Conservation (phyloP, 1,139 yeast species). For the Protomyces lactucae-debilis region DNA sequence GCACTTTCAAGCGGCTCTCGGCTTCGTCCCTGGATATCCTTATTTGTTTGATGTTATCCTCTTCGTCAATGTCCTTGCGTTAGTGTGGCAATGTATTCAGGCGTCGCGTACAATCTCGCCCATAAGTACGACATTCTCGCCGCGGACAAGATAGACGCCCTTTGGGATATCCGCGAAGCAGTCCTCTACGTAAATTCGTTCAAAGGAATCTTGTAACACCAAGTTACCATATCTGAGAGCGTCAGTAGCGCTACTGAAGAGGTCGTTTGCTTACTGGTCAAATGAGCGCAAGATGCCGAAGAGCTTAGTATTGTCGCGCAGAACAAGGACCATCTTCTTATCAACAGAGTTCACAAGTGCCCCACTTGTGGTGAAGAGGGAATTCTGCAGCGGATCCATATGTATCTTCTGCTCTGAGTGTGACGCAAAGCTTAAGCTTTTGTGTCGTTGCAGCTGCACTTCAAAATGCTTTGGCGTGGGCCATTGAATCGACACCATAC, state of each 20-base stretch:
- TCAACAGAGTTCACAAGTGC: slow-evolving; percentile 93
- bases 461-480: no score
- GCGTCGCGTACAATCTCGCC: slow-evolving; percentile 58
- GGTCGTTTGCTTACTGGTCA: slow-evolving; percentile 65
- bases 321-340: slow-evolving; percentile 69
- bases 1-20: slow-evolving; percentile 42
- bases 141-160: slow-evolving; percentile 86
- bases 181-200: slow-evolving; percentile 65
- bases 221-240: slow-evolving; percentile 56
- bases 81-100: not conserved
- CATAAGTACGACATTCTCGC: slow-evolving; percentile 93
- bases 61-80: slow-evolving; percentile 65
- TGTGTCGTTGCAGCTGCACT: not conserved
- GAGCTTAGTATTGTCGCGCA: slow-evolving; percentile 84
- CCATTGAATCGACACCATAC: no score
- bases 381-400: slow-evolving; percentile 22
- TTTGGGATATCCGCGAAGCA: slow-evolving; percentile 68
- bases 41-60: slow-evolving; percentile 60
- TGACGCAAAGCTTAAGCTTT: not conserved
- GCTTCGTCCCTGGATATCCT: slow-evolving; percentile 63
- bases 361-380: slow-evolving; percentile 87
- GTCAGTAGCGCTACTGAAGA: not conserved
- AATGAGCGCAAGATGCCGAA: slow-evolving; percentile 91
- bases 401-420: not conserved
- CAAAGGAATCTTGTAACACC: slow-evolving; percentile 84